Conservation (phyloP, 345 rosid genomes). For the Anastatica hierochuntica region DNA sequence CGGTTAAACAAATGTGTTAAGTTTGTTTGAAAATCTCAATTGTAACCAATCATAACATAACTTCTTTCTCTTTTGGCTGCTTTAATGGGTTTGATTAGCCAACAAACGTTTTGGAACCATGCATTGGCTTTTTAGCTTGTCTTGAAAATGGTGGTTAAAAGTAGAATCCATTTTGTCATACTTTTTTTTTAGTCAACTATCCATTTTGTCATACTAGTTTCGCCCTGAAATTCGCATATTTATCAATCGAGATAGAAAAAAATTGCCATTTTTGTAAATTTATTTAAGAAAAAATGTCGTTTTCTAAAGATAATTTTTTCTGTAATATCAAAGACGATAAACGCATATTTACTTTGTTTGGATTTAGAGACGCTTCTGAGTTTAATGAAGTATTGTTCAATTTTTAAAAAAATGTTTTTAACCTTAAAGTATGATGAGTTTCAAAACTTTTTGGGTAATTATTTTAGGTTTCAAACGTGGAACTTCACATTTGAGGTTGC, state of each 20-base stretch:
- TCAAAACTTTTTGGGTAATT: not conserved
- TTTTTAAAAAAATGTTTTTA: not conserved
- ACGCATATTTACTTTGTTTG: too few relatives aligned
- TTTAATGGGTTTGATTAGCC: conserved; percentile 20
- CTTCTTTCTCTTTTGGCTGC: not conserved
- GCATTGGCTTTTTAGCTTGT: conserved; percentile 3
- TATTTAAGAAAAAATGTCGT: too few relatives aligned
- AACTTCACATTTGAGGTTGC: not conserved
- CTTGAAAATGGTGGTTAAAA: conserved; percentile 20
- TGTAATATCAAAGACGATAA: too few relatives aligned
- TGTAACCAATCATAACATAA: not conserved
- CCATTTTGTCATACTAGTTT: not conserved
- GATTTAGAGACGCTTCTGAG: too few relatives aligned
- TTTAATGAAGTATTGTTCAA: too few relatives aligned
- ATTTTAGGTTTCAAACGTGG: not conserved
- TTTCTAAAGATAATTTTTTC: too few relatives aligned
- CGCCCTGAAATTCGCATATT: too few relatives aligned
- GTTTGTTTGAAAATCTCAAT: too few relatives aligned
- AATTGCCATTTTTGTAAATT: too few relatives aligned
- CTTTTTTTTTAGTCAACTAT: not conserved
- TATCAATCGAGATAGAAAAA: too few relatives aligned
- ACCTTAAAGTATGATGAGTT: not conserved
- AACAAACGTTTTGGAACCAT: conserved; percentile 23
- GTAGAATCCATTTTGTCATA: conserved; percentile 3
- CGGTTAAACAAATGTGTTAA: not conserved